Conservation (phyloP, 1,284 basidiomycete species). For the Ganoderma resinaceum region DNA sequence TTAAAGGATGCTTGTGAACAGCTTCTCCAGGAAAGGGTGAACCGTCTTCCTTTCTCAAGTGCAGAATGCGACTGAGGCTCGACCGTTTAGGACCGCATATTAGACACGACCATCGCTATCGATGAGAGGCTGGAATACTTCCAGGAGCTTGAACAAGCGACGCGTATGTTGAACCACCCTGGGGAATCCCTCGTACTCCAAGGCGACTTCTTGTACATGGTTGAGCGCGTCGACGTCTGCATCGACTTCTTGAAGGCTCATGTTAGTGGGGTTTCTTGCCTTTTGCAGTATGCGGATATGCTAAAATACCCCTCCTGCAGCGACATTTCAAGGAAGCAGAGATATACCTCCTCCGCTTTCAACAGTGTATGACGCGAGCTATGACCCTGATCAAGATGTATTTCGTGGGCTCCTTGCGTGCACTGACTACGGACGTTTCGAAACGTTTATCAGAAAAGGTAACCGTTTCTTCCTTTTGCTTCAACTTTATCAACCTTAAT, state of each 20-base stretch:
- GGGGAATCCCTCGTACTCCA: constrained; percentile 90
- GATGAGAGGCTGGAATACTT: constrained; percentile 86
- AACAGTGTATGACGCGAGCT: constrained; percentile 94
- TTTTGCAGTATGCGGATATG: background rate
- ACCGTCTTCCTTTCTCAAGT: constrained; percentile 28
- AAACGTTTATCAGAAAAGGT: constrained; percentile 80
- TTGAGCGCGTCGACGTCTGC: constrained; percentile 91
- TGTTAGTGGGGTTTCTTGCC: constrained; percentile 56
- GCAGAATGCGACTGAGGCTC: background rate
- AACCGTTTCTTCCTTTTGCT: background rate
- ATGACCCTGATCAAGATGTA: constrained; percentile 97
- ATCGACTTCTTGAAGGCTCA: constrained; percentile 87
- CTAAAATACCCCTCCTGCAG: constrained; percentile 47
- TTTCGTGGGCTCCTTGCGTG: constrained; percentile 83
- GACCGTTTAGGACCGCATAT: constrained; percentile 66
- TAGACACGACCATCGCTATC: constrained; percentile 82
- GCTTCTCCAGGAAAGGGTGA: constrained; percentile 85
- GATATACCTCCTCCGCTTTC: constrained; percentile 90
- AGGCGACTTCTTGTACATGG: constrained; percentile 92
- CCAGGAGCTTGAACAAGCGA: constrained; percentile 89
- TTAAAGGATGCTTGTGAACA: constrained; percentile 91
- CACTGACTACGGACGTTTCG: constrained; percentile 76
- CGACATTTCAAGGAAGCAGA: constrained; percentile 91
- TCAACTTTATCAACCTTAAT: background rate
- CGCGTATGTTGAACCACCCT: constrained; percentile 90